A percentile compares a stretch with the other conserved stretches of the same genome.
Evolutionary conservation across 164 flowering plant species (phyloP).

Genomic region (Aristolochia fimbriata): DNA sequence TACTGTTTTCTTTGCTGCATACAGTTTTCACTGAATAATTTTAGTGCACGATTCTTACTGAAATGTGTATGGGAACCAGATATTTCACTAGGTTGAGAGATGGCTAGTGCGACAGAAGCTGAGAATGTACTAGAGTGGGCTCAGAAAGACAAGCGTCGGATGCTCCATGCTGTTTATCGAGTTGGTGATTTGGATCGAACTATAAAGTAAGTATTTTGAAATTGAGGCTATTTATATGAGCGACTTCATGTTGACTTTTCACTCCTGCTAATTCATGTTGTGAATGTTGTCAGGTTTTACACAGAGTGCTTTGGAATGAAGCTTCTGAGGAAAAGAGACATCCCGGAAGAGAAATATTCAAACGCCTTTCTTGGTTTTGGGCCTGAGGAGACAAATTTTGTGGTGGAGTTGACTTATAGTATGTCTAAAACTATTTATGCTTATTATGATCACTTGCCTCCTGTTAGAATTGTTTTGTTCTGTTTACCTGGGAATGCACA

Average conservation of each 20-base stretch:
- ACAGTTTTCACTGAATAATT: no score
- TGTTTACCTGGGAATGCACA: no score
- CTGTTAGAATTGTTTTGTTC: no score
- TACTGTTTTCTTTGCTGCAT: no score
- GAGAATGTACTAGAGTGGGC: constrained; percentile 57
- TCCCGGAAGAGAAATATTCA: constrained; percentile 90
- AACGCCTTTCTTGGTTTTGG: constrained; percentile 98
- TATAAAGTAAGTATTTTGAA: constrained; percentile 41
- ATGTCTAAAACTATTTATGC: constrained; percentile 14
- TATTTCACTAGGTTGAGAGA: neutral
- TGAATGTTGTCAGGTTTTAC: constrained; percentile 48
- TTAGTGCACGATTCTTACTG: no score
- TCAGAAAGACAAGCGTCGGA: constrained; percentile 59
- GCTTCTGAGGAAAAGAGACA: constrained; percentile 76
- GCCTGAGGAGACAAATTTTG: constrained; percentile 76
- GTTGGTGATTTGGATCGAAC: constrained; percentile 79
- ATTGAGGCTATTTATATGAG: neutral
- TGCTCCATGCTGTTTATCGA: constrained; percentile 75
- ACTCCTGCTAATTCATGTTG: neutral
- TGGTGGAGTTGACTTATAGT: constrained; percentile 91
- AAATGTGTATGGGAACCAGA: no score
- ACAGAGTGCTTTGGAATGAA: constrained; percentile 91
- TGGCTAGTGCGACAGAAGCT: constrained; percentile 30
- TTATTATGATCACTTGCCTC: neutral
- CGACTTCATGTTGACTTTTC: neutral